These are phyloP conservation scores for Desmodesmus armatus DNA, from an alignment of 139 green algal species.

Conservation along the genomic window DNA sequence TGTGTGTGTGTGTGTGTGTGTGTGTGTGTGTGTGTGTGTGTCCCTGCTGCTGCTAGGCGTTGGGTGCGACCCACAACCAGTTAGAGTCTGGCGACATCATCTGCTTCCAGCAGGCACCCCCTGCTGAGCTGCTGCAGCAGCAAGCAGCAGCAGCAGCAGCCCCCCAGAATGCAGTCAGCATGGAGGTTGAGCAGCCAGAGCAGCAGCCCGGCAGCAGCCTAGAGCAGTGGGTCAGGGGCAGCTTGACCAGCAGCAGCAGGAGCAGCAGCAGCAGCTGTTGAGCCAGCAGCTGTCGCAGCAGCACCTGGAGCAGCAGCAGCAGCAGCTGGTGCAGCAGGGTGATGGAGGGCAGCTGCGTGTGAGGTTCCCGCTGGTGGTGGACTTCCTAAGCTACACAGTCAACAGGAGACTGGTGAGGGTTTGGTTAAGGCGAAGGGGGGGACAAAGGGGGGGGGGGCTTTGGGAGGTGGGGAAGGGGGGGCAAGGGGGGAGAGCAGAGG, in stretches of 20 bases:
- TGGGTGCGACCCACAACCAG: no score
- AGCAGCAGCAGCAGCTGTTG: background rate
- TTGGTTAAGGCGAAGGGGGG: no score
- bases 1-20: no score
- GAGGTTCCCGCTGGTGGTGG: constrained; percentile 7
- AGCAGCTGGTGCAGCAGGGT: background rate
- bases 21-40: no score
- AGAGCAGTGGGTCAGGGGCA: background rate
- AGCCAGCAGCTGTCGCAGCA: constrained; percentile 17
- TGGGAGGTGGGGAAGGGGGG: no score
- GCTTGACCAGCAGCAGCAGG: constrained; percentile 17
- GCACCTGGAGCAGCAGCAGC: constrained; percentile 29
- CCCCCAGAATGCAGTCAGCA: background rate
- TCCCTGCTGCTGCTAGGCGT: no score
- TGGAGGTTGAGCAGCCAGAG: constrained; percentile 22
- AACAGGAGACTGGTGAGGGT: constrained; percentile 32
- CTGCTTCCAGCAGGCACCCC: constrained; percentile 69
- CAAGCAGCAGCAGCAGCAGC: constrained; percentile 32
- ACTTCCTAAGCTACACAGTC: constrained; percentile 38
- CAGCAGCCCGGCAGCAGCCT: no score
- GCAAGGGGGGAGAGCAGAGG: no score
- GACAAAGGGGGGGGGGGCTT: no score
- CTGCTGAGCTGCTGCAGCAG: background rate
- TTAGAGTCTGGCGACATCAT: constrained; percentile 94
- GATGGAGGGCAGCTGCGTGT: constrained; percentile 17